Base-by-base conservation (phyloP, 2,329 filamentous ascomycete species). In the Esteya vermicola region DNA sequence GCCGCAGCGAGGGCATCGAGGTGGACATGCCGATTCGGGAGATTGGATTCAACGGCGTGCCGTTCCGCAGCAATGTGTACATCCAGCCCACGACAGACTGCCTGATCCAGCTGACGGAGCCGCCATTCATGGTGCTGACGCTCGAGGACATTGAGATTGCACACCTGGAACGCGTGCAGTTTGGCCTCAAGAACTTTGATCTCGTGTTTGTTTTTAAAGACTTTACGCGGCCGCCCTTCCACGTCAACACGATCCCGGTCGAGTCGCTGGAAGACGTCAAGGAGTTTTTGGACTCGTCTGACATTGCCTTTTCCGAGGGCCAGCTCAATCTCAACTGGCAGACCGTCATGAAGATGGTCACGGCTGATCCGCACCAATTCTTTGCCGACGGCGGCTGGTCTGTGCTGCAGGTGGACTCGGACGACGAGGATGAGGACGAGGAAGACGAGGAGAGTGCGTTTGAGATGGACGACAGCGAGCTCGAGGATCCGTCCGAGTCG, bases 281-380 rank as follows among this genome's bases (percentile, higher is more conserved):
- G 61, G 93, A 98, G 55, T 98, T 91, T 79, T 74, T 98, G 9
- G 89, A 98, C 60, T 88, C 81, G 1, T 88, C 91, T 36, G 89
- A 98, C 54, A 93, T 98, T 54, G 80, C 91, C 16, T 96, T 80
- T 65, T 83, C 78, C 12, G 93, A 98, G 60, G 91, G 91, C 42
- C 91, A 89, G 1, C 76, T 98, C 50, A 98, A 98, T 64, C 71
- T 98, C 42, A 96, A 96, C 69, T 98, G 91, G 91, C 82, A 84
- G 10, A 94, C 88, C 14, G 98, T 98, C 56, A 98, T 98, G 86
- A 98, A 98, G 71, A 98, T 91, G 0, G 88, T 98, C 21, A 89
- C 83, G 18, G 79, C 82, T 27, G 88, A 98, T 56, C 85, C 91
- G 3, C 89, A 98, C 56, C 76, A 81, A 51, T 98, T 98, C 75